Evolutionary conservation across 768 basidiomycete species (phyloP).

Genomic region (Termitomyces sp.): DNA sequence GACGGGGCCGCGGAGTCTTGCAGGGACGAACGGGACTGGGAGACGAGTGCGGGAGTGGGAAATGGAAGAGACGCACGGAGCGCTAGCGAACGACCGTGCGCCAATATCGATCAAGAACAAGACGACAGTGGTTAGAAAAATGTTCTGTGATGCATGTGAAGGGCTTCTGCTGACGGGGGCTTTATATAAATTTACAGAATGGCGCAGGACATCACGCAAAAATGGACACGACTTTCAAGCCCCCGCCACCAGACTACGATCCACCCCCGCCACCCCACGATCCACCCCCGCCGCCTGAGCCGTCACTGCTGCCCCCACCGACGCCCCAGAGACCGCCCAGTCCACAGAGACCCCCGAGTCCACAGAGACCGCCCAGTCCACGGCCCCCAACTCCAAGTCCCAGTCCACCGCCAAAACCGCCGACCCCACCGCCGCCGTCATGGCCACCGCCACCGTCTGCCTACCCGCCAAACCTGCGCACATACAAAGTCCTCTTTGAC

Average conservation of each 20-base stretch:
- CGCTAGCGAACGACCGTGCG: conserved; percentile 24
- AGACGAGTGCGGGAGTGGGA: neutral
- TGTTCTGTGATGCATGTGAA: neutral
- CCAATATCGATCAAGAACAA: conserved; percentile 35
- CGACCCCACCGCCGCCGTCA: conserved; percentile 23
- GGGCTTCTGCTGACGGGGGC: neutral
- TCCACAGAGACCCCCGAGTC: conserved; percentile 14
- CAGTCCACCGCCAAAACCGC: conserved; percentile 24
- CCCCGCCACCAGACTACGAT: conserved; percentile 23
- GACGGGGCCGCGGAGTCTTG: conserved; percentile 9
- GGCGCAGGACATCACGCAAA: neutral
- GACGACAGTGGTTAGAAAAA: neutral
- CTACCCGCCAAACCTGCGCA: conserved; percentile 22
- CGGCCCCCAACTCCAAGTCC: conserved; percentile 19
- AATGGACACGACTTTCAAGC: conserved; percentile 15
- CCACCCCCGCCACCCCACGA: conserved; percentile 19
- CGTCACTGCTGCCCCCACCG: conserved; percentile 20
- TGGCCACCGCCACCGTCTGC: conserved; percentile 18
- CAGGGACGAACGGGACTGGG: neutral
- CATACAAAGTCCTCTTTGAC: conserved; percentile 65
- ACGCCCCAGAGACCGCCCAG: conserved; percentile 23
- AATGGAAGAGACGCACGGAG: conserved; percentile 2
- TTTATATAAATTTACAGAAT: conserved; percentile 3
- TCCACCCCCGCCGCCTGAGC: conserved; percentile 20
- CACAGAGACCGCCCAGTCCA: conserved; percentile 15